Evolutionary conservation across 2,329 filamentous ascomycete species (phyloP), one percentile per base, ranked within the genome.

Genomic region (Drechslerella stenobrocha): DNA sequence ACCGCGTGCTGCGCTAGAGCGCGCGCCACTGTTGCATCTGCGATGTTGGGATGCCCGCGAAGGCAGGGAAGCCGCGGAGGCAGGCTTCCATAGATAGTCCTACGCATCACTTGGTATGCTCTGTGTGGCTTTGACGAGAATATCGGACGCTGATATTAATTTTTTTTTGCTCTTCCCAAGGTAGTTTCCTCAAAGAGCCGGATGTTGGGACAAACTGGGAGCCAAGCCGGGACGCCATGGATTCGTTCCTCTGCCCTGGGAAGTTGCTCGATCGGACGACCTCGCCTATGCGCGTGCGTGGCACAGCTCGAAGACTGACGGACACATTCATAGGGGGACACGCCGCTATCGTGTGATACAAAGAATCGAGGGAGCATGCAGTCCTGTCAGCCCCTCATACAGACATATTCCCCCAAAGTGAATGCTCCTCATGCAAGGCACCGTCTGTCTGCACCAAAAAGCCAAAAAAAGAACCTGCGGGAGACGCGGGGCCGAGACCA

Each of bases 391-490:
- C 32, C 46, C 52, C 52, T 15, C 11, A 13, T 20, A 20, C 37
- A 7, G 7, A 9, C 60, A 52, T 52, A 20, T n/a, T 55, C 26
- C 50, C 50, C 50, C 55, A 67, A 53, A 60, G 5, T 60, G 50
- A 8, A 67, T 67, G 55, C 55, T 60, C 52, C 56, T 55, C n/a
- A 67, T 67, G 63, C 63, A 67, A 66, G 55, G 63, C 59, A 67
- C 55, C 7, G 46, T 50, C 47, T 50, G 48, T 51, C 55, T 53
- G n/a, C 32, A 9, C 9, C 35, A 44, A 47, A 47, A 34, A 55
- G 18, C 55, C 61, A 66, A 66, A 67, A 67, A 67, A 67, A 67
- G 63, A 59, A 50, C 40, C 18, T 20, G 26, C 26, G 32, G 35
- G 42, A 32, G 18, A n/a, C n/a, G n/a, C n/a, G n/a, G n/a, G n/a